These are phyloP conservation scores for Pseudogymnoascus sp. DNA, from an alignment of 2,329 filamentous ascomycete species.

Conservation along the genomic window DNA sequence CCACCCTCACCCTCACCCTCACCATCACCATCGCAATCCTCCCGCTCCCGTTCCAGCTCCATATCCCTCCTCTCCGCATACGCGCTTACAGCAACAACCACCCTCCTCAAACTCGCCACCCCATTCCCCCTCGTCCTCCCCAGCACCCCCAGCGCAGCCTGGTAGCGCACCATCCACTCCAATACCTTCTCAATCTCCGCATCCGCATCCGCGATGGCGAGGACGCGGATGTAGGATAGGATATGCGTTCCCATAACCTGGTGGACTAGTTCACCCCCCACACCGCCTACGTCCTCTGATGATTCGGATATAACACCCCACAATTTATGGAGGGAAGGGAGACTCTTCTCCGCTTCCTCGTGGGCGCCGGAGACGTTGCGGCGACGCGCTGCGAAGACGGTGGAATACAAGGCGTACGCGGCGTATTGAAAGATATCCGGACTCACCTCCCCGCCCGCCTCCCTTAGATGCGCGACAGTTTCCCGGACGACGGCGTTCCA, in stretches of 20 bases:
- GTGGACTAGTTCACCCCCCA: slow-evolving; percentile 29
- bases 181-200: slow-evolving; percentile 48
- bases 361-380: not conserved
- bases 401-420: slow-evolving; percentile 22
- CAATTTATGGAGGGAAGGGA: not conserved
- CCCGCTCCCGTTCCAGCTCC: slow-evolving; percentile 9
- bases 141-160: slow-evolving; percentile 25
- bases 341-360: not conserved
- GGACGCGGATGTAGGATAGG: slow-evolving; percentile 53
- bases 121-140: slow-evolving; percentile 17
- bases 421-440: slow-evolving; percentile 21
- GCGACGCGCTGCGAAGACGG: slow-evolving; percentile 17
- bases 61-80: slow-evolving; percentile 14
- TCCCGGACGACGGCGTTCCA: slow-evolving; percentile 17
- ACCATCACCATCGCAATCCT: not conserved
- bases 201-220: slow-evolving; percentile 53
- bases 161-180: slow-evolving; percentile 48
- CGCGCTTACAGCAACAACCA: slow-evolving; percentile 19
- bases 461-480: slow-evolving; percentile 20
- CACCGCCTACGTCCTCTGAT: not conserved
- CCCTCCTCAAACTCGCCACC: slow-evolving; percentile 13
- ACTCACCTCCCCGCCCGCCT: slow-evolving; percentile 22
- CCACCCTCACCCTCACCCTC: not conserved
- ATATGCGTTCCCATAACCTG: slow-evolving; percentile 38
- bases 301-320: not conserved